These are phyloP conservation scores for Phoma sp. DNA, from an alignment of 2,329 filamentous ascomycete species.

Conservation along the genomic window DNA sequence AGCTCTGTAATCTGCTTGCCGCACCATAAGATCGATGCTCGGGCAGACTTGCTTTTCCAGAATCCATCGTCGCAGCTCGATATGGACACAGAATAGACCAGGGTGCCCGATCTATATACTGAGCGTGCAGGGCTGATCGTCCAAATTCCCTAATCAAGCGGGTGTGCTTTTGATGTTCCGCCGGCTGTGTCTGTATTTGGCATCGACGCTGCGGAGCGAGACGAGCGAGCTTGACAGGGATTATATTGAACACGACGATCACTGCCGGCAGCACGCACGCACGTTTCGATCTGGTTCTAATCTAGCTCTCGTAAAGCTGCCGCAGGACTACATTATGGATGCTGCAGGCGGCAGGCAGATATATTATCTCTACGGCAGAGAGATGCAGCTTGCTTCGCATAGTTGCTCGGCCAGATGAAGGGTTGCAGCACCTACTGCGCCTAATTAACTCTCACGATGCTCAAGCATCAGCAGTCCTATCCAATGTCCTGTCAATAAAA, in stretches of 20 bases:
- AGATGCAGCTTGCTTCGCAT: no score
- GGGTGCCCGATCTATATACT: not conserved
- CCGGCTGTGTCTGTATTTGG: not conserved
- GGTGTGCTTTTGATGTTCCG: not conserved
- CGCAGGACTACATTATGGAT: not conserved
- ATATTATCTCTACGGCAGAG: no score
- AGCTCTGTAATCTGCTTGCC: no score
- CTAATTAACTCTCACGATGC: no score
- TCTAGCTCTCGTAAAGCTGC: no score
- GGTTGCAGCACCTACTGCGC: no score
- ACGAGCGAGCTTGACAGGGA: not conserved
- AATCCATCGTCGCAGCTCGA: not conserved
- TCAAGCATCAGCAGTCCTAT: no score
- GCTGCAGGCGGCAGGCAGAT: no score
- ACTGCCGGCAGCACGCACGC: conserved; percentile 3
- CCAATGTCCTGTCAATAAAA: no score
- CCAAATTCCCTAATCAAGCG: not conserved
- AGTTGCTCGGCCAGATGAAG: no score
- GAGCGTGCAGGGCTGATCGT: not conserved
- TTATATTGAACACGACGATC: not conserved
- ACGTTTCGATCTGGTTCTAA: conserved; percentile 1
- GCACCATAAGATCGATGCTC: not conserved
- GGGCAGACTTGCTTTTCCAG: not conserved
- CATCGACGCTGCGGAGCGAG: not conserved
- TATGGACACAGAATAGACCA: not conserved